phyloP scores from a whole-genome alignment of 305 asterid genomes.

The Nicotiana rustica region DNA sequence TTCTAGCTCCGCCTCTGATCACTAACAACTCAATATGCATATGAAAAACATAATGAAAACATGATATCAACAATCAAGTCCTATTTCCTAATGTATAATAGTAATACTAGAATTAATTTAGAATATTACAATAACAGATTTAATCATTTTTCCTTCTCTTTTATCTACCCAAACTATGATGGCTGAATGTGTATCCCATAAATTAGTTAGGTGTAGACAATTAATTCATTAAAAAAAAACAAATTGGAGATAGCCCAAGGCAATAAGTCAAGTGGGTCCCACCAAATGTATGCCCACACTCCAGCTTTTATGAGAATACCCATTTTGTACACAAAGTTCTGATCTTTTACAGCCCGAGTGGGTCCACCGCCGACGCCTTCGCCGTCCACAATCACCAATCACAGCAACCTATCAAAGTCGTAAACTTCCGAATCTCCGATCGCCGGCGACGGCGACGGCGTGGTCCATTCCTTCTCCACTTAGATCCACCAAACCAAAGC shows the following conservation, averaged over 20 bases:
- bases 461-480: background rate
- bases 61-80: too few relatives aligned
- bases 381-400: background rate
- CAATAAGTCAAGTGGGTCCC: constrained; percentile 1
- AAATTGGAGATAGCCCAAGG: constrained; percentile 19
- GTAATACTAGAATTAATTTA: too few relatives aligned
- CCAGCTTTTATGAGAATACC: background rate
- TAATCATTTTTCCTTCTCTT: too few relatives aligned
- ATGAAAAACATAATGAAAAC: too few relatives aligned
- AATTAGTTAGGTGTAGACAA: too few relatives aligned
- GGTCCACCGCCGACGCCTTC: constrained; percentile 12
- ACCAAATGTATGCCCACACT: background rate
- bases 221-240: background rate
- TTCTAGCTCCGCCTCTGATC: too few relatives aligned
- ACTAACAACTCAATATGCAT: too few relatives aligned
- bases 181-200: too few relatives aligned
- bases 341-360: background rate
- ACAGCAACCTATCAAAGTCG: background rate
- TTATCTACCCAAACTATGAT: too few relatives aligned
- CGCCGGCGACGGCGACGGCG: background rate
- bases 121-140: too few relatives aligned
- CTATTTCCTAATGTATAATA: too few relatives aligned
- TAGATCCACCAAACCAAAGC: constrained; percentile 16
- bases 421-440: background rate
- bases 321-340: background rate